A percentile compares a stretch with the other conserved stretches of the same genome.
These are phyloP conservation scores for Blastocladiella britannica DNA, from an alignment of 192 early-diverging fungal genomes.

Conservation along the genomic window DNA sequence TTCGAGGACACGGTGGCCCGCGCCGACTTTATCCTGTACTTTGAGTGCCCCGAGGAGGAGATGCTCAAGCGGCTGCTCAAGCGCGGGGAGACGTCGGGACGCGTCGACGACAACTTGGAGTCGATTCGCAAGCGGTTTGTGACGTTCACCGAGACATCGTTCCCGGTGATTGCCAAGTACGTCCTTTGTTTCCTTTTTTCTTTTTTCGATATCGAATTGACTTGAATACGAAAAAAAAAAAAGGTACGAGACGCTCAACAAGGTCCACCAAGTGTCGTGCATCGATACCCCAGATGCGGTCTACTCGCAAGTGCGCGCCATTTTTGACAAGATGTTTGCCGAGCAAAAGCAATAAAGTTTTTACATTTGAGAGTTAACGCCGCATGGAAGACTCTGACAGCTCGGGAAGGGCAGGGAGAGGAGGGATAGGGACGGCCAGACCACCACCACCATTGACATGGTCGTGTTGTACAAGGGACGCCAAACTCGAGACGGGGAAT, in stretches of 20 bases:
- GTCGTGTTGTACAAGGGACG: too few relatives aligned
- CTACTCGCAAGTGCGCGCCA: background rate
- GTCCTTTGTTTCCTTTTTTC: too few relatives aligned
- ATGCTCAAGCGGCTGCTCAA: constrained; percentile 78
- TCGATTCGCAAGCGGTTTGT: constrained; percentile 87
- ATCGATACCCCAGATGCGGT: background rate
- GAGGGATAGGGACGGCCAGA: too few relatives aligned
- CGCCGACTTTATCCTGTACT: constrained; percentile 63
- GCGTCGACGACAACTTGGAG: constrained; percentile 87
- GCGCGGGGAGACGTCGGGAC: constrained; percentile 81
- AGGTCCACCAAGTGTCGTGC: background rate
- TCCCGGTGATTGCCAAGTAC: constrained; percentile 77
- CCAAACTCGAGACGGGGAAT: too few relatives aligned
- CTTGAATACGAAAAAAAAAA: too few relatives aligned
- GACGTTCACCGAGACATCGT: constrained; percentile 63
- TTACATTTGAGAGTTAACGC: too few relatives aligned
- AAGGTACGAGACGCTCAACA: too few relatives aligned
- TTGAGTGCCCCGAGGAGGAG: constrained; percentile 84
- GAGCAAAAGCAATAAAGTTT: too few relatives aligned
- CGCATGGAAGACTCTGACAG: too few relatives aligned
- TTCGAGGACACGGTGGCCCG: constrained; percentile 69
- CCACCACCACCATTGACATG: too few relatives aligned
- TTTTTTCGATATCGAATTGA: too few relatives aligned
- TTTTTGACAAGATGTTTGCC: background rate
- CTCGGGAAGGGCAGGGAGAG: too few relatives aligned